These are phyloP conservation scores for Nidularia pulvinata DNA, from an alignment of 768 basidiomycete species.

Conservation along the genomic window DNA sequence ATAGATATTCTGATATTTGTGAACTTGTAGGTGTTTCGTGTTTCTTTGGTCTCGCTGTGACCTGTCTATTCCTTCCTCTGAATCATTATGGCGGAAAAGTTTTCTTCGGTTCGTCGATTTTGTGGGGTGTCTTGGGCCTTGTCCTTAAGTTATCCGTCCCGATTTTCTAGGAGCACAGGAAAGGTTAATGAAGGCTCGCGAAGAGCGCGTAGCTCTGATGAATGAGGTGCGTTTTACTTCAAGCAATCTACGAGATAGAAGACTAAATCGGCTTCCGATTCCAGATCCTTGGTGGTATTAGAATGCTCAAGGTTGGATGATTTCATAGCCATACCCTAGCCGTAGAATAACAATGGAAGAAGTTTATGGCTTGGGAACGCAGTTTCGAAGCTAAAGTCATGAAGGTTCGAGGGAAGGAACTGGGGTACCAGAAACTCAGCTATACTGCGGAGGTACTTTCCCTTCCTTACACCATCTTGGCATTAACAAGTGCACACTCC, in stretches of 20 bases:
- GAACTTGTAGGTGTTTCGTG: conserved; percentile 74
- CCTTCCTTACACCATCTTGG: not conserved
- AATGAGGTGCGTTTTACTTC: conserved; percentile 50
- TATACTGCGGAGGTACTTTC: conserved; percentile 75
- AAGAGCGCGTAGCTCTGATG: conserved; percentile 90
- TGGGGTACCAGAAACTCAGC: conserved; percentile 83
- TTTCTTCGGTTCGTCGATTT: conserved; percentile 41
- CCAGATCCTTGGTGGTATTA: conserved; percentile 84
- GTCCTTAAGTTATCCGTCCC: no score
- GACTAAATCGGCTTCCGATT: no score
- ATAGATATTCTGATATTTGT: no score
- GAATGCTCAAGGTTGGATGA: conserved; percentile 74
- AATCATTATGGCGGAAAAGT: conserved; percentile 86
- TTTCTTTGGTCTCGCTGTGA: conserved; percentile 77
- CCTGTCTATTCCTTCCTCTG: conserved; percentile 70
- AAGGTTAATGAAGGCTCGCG: conserved; percentile 88
- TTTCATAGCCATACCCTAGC: conserved; percentile 1
- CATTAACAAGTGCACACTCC: not conserved
- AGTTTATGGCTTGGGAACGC: conserved; percentile 96
- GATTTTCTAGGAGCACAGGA: conserved; percentile 50
- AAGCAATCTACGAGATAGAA: no score
- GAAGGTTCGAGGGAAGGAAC: conserved; percentile 75
- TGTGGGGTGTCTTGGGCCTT: no score
- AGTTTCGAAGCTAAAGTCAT: conserved; percentile 80
- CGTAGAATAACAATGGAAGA: conserved; percentile 1